phyloP scores from a whole-genome alignment of 345 rosid species.

The Salix exigua region DNA sequence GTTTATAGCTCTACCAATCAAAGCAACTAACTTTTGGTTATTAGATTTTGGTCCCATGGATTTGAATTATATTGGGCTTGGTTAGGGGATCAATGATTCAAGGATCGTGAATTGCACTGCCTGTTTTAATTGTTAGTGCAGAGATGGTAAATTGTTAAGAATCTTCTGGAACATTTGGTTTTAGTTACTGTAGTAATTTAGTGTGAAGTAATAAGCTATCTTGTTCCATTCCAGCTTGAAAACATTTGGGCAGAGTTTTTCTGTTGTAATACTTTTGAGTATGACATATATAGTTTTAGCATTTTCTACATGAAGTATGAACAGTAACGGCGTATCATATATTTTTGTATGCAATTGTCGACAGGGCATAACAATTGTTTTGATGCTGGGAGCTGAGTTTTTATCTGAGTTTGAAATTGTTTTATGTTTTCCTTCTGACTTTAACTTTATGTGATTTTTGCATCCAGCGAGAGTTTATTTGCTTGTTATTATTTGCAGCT shows the following conservation, averaged over 20 bases:
- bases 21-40: not conserved
- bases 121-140: not conserved
- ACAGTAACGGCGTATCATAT: not conserved
- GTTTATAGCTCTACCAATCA: not conserved
- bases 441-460: not conserved
- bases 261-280: not conserved
- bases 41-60: not conserved
- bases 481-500: slow-evolving; percentile 28
- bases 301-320: not conserved
- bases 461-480: slow-evolving; percentile 16
- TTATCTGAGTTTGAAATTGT: not conserved
- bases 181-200: not conserved
- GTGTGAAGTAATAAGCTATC: not conserved
- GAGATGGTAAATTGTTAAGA: not conserved
- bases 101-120: not conserved
- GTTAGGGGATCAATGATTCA: not conserved
- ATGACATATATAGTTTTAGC: not conserved
- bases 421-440: not conserved
- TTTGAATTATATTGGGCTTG: not conserved
- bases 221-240: not conserved
- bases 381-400: not conserved
- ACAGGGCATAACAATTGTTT: not conserved
- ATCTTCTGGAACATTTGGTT: not conserved
- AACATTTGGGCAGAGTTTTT: not conserved
- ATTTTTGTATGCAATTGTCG: not conserved